A percentile compares a stretch with the other conserved stretches of the same genome.
These are phyloP conservation scores for Cymbopogon citratus DNA, from an alignment of 176 grass and related monocot species.

Conservation along the genomic window DNA sequence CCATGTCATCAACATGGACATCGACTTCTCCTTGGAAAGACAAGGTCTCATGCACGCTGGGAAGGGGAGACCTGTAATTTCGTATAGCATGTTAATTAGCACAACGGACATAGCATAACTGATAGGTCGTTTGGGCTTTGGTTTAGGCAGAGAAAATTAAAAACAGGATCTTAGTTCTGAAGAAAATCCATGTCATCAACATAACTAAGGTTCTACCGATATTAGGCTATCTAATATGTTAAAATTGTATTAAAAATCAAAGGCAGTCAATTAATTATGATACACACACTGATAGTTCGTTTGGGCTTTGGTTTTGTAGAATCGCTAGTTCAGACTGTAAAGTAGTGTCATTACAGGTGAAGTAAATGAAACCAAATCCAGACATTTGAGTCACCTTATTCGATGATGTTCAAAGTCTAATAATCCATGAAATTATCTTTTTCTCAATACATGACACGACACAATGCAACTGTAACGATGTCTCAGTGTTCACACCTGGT, in stretches of 20 bases:
- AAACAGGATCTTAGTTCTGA: background rate
- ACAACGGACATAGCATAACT: background rate
- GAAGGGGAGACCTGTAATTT: background rate
- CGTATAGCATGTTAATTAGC: background rate
- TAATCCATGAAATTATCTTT: background rate
- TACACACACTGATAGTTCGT: background rate
- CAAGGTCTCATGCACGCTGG: background rate
- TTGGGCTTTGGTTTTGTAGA: background rate
- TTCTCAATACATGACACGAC: background rate
- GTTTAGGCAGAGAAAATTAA: background rate
- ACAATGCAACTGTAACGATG: background rate
- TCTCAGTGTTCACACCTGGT: background rate
- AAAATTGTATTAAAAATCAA: background rate
- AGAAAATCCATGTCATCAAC: background rate
- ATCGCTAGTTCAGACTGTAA: background rate
- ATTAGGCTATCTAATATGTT: background rate
- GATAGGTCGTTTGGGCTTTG: too few relatives aligned
- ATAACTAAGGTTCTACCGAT: background rate
- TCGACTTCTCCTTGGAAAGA: background rate
- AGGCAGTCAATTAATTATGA: background rate
- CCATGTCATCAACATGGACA: background rate
- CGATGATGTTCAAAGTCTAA: background rate
- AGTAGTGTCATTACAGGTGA: background rate
- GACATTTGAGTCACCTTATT: background rate
- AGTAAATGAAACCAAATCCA: background rate